These are phyloP conservation scores for Petasospora rhodanensis DNA, from an alignment of 1,139 yeast genomes.

Conservation along the genomic window DNA sequence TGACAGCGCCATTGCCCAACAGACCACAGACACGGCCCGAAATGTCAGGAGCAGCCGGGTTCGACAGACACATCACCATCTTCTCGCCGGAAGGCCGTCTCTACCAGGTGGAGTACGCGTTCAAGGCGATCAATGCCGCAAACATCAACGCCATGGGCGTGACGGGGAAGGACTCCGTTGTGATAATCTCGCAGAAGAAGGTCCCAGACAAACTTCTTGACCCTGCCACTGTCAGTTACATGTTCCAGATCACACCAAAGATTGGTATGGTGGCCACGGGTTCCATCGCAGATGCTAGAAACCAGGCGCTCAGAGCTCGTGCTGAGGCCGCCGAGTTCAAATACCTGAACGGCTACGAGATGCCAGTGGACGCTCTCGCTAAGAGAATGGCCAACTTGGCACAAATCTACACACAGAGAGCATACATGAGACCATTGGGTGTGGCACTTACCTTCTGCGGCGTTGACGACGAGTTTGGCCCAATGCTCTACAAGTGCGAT, in stretches of 20 bases:
- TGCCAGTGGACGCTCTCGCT: constrained; percentile 92
- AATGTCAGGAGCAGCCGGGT: constrained; percentile 60
- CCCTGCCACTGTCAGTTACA: constrained; percentile 75
- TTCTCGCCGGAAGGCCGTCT: constrained; percentile 98
- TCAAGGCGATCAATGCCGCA: constrained; percentile 92
- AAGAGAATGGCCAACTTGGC: constrained; percentile 94
- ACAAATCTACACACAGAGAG: constrained; percentile 94
- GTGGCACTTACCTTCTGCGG: constrained; percentile 87
- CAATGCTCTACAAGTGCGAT: constrained; percentile 88
- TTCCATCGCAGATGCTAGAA: constrained; percentile 92
- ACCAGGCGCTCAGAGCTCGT: constrained; percentile 86
- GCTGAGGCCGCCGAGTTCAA: constrained; percentile 93
- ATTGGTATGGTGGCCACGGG: constrained; percentile 95
- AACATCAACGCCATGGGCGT: constrained; percentile 87
- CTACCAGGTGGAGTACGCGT: constrained; percentile 96
- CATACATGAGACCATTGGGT: constrained; percentile 98
- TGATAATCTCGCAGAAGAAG: constrained; percentile 88
- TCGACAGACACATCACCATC: constrained; percentile 96
- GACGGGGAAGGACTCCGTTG: constrained; percentile 86
- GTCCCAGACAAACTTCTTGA: constrained; percentile 93
- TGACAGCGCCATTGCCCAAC: too few relatives aligned
- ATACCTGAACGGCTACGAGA: constrained; percentile 91
- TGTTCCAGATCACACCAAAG: constrained; percentile 74
- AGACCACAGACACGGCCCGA: neutral
- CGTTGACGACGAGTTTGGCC: constrained; percentile 85